phyloP scores from a whole-genome alignment of 164 flowering plant genomes.

The Stephania cephalantha region DNA sequence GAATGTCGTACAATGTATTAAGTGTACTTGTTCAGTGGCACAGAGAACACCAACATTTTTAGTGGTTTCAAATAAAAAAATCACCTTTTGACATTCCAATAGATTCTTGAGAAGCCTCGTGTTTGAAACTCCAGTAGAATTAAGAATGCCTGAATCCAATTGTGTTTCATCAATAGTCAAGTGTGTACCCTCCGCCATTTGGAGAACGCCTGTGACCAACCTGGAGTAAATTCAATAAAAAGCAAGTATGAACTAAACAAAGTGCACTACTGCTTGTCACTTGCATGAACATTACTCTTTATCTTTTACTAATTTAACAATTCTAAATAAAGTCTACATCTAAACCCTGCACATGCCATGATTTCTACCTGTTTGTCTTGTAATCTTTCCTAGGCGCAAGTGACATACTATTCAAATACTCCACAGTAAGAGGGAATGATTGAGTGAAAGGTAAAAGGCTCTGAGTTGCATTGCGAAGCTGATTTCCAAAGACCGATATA shows the following conservation, averaged over 20 bases:
- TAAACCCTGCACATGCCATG: not conserved
- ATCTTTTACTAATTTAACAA: not conserved
- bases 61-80: not conserved
- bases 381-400: slow-evolving; percentile 84
- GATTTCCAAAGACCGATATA: slow-evolving; percentile 50
- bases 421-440: slow-evolving; percentile 58
- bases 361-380: slow-evolving; percentile 52
- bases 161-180: slow-evolving; percentile 78
- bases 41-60: not conserved
- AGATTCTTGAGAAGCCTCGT: slow-evolving; percentile 57
- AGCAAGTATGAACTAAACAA: not conserved
- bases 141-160: slow-evolving; percentile 62
- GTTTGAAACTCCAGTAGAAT: slow-evolving; percentile 69
- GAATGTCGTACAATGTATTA: not conserved
- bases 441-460: slow-evolving; percentile 68
- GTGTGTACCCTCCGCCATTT: slow-evolving; percentile 83
- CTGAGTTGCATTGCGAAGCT: slow-evolving; percentile 37
- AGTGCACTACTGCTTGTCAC: not conserved
- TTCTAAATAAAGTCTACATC: not conserved
- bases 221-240: slow-evolving; percentile 30
- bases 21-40: not conserved
- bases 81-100: slow-evolving; percentile 73
- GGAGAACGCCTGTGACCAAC: slow-evolving; percentile 67
- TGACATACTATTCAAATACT: slow-evolving; percentile 63
- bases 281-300: not conserved